These are phyloP conservation scores for Debaryomycetaceae sp. DNA, from an alignment of 1,139 yeast species.

Conservation along the genomic window DNA sequence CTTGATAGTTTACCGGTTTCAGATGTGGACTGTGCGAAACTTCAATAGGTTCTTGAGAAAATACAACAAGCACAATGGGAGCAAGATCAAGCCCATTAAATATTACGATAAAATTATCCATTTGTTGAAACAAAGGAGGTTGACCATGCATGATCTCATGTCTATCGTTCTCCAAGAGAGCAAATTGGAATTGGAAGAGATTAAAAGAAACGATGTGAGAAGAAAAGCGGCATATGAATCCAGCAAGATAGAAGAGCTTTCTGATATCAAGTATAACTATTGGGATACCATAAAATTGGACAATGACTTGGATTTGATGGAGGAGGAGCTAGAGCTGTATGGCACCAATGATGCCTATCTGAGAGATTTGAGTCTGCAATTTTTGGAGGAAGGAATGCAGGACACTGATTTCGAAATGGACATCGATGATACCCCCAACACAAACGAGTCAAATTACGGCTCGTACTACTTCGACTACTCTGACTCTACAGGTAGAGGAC, in stretches of 20 bases:
- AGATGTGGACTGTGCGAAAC: constrained; percentile 35
- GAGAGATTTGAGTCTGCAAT: constrained; percentile 26
- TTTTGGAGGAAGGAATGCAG: constrained; percentile 28
- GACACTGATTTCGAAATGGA: constrained; percentile 6
- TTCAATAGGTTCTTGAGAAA: constrained; percentile 34
- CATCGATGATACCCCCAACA: constrained; percentile 1
- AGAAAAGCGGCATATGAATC: neutral
- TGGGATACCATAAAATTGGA: constrained; percentile 33
- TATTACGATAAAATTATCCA: constrained; percentile 23
- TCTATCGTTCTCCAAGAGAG: constrained; percentile 27
- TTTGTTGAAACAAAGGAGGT: constrained; percentile 16
- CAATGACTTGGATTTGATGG: constrained; percentile 28
- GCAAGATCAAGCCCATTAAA: constrained; percentile 17
- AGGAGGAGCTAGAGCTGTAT: constrained; percentile 6
- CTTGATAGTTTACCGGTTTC: constrained; percentile 27
- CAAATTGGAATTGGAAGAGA: constrained; percentile 17
- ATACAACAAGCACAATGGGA: constrained; percentile 21
- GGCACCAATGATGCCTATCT: constrained; percentile 33
- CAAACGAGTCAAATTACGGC: constrained; percentile 20
- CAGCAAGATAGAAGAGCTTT: neutral
- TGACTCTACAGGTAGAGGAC: neutral
- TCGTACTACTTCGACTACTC: constrained; percentile 14
- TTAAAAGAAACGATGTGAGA: constrained; percentile 11
- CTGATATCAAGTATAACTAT: constrained; percentile 29
- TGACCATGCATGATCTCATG: constrained; percentile 22